Evolutionary conservation across 2,329 filamentous ascomycete species (phyloP), one percentile per base, ranked within the genome.

Genomic region (Aspergillus spinulosporus): DNA sequence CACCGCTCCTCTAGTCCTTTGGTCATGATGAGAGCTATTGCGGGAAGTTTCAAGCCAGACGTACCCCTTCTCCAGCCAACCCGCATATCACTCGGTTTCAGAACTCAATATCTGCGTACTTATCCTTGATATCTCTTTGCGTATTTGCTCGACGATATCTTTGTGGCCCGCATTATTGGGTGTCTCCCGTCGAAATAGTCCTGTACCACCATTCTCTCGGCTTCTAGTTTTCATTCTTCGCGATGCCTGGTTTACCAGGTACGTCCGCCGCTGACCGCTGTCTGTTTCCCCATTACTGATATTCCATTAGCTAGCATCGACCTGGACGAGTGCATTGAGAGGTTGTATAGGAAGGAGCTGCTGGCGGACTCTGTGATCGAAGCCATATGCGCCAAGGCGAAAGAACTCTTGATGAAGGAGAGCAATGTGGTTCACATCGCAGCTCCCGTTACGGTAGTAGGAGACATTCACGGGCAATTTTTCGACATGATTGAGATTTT

Each of bases 401-500:
- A 99, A 73, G 94, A 99, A 80, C 82, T 99, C 66, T 84, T 99
- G 66, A 99, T 99, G 94, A 93, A 95, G 72, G 94, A 99, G 85
- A 97, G 93, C 84, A 99, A 99, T 77, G 94, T 99, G 61, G 94
- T 99, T 59, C 94, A 99, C 74, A 95, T 99, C 61, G 86, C 87
- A 66, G 92, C 94, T 31, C 94, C 94, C 2, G 91, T 99, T 57
- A 99, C 94, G 12, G 94, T 99, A 7, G 94, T 99, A 39, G 94
- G 94, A 64, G 94, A 99, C 74, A 99, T 99, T 65, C 94, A 99
- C 75, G 94, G 94, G 57, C 94, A 99, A 76, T 99, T 99, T 79
- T 97, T 93, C 76, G 94, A 99, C 75, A 86, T 99, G 78, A 94
- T 99, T 64, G 94, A 99, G 82, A 97, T 99, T 65, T 99, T 99